Base-by-base conservation (phyloP, 2,329 filamentous ascomycete species). In the Septoria petroselini region DNA sequence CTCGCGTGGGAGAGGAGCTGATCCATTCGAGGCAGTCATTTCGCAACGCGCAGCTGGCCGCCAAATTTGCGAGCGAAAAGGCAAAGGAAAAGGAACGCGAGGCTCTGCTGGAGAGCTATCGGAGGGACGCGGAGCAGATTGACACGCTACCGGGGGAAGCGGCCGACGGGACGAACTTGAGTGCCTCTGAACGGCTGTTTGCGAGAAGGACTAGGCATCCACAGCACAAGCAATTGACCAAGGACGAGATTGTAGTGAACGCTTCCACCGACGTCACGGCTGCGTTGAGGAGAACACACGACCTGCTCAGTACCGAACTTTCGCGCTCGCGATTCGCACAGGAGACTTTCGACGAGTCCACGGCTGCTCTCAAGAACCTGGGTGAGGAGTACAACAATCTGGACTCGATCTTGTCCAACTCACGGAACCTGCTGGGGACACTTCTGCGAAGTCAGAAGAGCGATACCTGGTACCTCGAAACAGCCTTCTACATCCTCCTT, bases 381-480 rank as follows among this genome's bases (percentile, higher is more conserved):
- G 82, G 85, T 3, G 86, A 94, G 62, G 85, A 82, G 30, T 98
- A 98, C 71, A 82, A 77, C 15, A 82, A 83, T 41, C 80, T 97
- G 4, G 88, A 91, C 61, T 80, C 81, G 9, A 78, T 96, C 65
- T 77, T 98, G 30, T 76, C 80, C 2, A 86, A 81, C 49, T 91
- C 87, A 38, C 80, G 81, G 57, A 84, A 83, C 48, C 75, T 98
- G 14, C 80, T 96, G 6, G 82, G 82, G 5, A 88, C 88, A 14
- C 75, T 98, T 38, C 73, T 97, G 39, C 82, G 82, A 54, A 93
- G 88, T 57, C 89, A 94, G 66, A 98, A 98, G 76, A 93, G 86
- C 58, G 93, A 98, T 67, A 96, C 91, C 2, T 98, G 93, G 93
- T 98, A 98, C 67, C 79, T 98, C 27, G 86, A 93, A 70, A 94